These are phyloP conservation scores for Lycium ferocissimum DNA, from an alignment of 257 asterid species.

Conservation along the genomic window DNA sequence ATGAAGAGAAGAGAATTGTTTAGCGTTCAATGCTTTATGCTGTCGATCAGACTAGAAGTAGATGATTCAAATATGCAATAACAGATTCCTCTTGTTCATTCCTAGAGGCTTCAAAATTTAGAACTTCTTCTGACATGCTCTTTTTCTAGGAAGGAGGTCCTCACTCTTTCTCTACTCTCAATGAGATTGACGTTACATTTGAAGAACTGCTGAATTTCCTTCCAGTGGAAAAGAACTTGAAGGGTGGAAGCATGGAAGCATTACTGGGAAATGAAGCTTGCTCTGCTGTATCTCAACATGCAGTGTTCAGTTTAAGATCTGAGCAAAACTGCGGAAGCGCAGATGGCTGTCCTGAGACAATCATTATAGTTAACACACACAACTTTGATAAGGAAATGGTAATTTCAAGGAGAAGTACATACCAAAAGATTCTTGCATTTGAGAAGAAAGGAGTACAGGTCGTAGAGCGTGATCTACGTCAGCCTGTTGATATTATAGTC, in stretches of 20 bases:
- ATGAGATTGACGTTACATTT: slow-evolving; percentile 48
- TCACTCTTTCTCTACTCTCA: slow-evolving; percentile 45
- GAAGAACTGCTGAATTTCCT: slow-evolving; percentile 61
- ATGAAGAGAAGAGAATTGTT: slow-evolving; percentile 14
- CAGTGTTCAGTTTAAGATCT: slow-evolving; percentile 50
- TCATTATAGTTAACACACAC: slow-evolving; percentile 82
- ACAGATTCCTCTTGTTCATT: background rate
- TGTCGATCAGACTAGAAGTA: slow-evolving; percentile 25
- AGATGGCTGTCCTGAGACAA: slow-evolving; percentile 48
- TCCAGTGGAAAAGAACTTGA: slow-evolving; percentile 56
- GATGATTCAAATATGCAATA: background rate
- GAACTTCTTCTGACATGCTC: slow-evolving; percentile 29
- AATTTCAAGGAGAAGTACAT: slow-evolving; percentile 89
- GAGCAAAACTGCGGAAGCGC: slow-evolving; percentile 51
- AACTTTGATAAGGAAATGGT: slow-evolving; percentile 84
- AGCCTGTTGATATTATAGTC: slow-evolving; percentile 79
- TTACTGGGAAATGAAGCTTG: slow-evolving; percentile 51
- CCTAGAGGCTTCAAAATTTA: background rate
- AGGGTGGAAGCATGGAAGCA: slow-evolving; percentile 45
- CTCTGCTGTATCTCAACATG: slow-evolving; percentile 50
- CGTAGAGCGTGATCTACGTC: slow-evolving; percentile 81
- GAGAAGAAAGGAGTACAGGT: slow-evolving; percentile 89
- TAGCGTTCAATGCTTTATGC: background rate
- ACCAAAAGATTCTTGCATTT: slow-evolving; percentile 84
- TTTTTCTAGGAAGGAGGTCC: slow-evolving; percentile 54